A percentile compares a stretch with the other conserved stretches of the same genome.
phyloP scores from a whole-genome alignment of 176 grass and related monocot species.

The maize (Zea mays) region DNA sequence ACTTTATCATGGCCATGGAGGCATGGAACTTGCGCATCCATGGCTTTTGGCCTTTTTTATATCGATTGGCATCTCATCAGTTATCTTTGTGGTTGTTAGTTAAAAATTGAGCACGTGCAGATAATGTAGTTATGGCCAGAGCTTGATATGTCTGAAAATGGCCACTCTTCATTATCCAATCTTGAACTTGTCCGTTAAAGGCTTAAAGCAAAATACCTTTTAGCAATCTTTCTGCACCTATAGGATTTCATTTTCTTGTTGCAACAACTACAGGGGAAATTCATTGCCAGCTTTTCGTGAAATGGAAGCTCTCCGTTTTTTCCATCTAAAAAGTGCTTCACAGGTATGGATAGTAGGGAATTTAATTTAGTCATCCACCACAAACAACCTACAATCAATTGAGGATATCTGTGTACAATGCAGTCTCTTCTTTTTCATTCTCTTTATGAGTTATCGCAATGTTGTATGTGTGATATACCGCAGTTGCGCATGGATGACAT shows the following conservation, averaged over 20 bases:
- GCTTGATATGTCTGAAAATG: slow-evolving; percentile 2
- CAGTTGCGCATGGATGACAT: slow-evolving; percentile 89
- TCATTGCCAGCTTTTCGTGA: slow-evolving; percentile 32
- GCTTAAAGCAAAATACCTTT: not conserved
- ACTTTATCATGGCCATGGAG: slow-evolving; percentile 27
- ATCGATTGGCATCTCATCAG: not conserved
- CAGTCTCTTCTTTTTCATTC: not conserved
- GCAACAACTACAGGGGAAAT: slow-evolving; percentile 48
- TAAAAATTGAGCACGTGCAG: slow-evolving; percentile 1
- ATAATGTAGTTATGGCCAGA: not conserved
- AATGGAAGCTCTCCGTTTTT: slow-evolving; percentile 52
- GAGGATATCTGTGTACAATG: slow-evolving; percentile 1
- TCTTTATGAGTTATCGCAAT: slow-evolving; percentile 1
- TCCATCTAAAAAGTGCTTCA: slow-evolving; percentile 80
- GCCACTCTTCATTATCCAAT: not conserved
- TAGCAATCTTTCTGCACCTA: not conserved
- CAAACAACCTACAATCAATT: not conserved
- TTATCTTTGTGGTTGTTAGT: slow-evolving; percentile 6
- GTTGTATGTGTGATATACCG: slow-evolving; percentile 25
- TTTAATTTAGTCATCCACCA: slow-evolving; percentile 6
- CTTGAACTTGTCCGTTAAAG: slow-evolving; percentile 1
- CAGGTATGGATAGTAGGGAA: slow-evolving; percentile 47
- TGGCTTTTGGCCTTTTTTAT: not conserved
- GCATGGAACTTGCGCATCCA: not conserved
- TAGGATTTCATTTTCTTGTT: slow-evolving; percentile 5